Evolutionary conservation across 129 eudicot species (phyloP).

Genomic region (Arctium minus): DNA sequence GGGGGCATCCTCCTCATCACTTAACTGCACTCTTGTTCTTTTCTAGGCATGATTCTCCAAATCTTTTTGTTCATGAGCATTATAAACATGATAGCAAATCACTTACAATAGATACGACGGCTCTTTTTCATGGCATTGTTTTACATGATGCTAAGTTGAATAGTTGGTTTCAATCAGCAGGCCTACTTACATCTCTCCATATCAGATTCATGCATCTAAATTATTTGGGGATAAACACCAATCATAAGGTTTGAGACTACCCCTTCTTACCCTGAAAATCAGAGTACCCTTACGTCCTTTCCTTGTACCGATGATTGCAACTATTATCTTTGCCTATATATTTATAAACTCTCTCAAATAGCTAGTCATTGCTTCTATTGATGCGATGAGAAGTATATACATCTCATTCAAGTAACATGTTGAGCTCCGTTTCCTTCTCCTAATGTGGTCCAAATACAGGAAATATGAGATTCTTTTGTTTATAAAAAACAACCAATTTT

Average conservation of each 20-base stretch:
- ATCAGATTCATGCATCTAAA: neutral
- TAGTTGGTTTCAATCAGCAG: neutral
- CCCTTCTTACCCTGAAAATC: neutral
- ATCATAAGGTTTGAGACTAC: neutral
- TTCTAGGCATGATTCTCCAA: neutral
- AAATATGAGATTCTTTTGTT: neutral
- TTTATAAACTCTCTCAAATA: neutral
- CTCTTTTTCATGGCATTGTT: too few species aligned
- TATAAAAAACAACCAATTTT: neutral
- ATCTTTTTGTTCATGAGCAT: neutral
- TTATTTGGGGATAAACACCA: neutral
- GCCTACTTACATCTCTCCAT: neutral
- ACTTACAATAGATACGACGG: neutral
- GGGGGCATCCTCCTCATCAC: conserved; percentile 2
- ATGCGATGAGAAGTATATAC: neutral
- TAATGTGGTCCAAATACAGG: neutral
- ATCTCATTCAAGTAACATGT: neutral
- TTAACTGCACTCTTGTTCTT: neutral
- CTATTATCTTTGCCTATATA: neutral
- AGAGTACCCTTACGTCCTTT: neutral
- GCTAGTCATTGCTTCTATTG: neutral
- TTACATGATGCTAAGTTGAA: neutral
- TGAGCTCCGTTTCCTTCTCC: neutral
- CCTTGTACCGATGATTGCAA: neutral
- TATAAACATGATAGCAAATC: neutral